Conservation (phyloP, 1,139 yeast genomes). For the Diutina scorzettiae region DNA sequence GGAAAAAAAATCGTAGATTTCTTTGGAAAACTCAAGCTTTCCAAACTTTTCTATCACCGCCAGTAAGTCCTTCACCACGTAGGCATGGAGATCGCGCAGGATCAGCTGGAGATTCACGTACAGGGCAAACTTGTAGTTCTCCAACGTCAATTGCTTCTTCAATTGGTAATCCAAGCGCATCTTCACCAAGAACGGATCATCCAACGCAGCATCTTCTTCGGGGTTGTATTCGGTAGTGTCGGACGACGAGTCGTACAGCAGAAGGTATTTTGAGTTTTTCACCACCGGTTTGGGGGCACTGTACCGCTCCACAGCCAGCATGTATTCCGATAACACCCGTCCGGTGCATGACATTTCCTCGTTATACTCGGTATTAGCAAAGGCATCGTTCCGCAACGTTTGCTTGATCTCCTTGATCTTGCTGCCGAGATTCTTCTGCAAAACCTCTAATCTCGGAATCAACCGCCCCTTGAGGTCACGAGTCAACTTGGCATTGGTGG, state of each 20-base stretch:
- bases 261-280: conserved; percentile 9
- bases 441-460: conserved; percentile 27
- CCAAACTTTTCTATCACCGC: conserved; percentile 24
- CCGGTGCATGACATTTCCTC: conserved; percentile 34
- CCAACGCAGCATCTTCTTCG: conserved; percentile 18
- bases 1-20: conserved; percentile 12
- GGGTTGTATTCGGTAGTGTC: conserved; percentile 8
- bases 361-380: conserved; percentile 25
- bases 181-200: conserved; percentile 29
- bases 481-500: conserved; percentile 18
- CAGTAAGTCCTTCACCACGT: conserved; percentile 27
- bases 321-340: conserved; percentile 20
- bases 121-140: conserved; percentile 33
- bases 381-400: conserved; percentile 31
- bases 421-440: conserved; percentile 24
- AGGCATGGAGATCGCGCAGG: conserved; percentile 28
- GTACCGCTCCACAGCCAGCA: conserved; percentile 24
- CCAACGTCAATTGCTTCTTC: conserved; percentile 31
- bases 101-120: conserved; percentile 33
- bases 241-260: neutral
- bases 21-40: conserved; percentile 14
- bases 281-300: conserved; percentile 14
- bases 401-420: conserved; percentile 34
- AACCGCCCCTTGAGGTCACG: conserved; percentile 24
- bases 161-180: conserved; percentile 30